Conservation (phyloP, 495 filamentous ascomycete genomes). For the Thozetella sp. region DNA sequence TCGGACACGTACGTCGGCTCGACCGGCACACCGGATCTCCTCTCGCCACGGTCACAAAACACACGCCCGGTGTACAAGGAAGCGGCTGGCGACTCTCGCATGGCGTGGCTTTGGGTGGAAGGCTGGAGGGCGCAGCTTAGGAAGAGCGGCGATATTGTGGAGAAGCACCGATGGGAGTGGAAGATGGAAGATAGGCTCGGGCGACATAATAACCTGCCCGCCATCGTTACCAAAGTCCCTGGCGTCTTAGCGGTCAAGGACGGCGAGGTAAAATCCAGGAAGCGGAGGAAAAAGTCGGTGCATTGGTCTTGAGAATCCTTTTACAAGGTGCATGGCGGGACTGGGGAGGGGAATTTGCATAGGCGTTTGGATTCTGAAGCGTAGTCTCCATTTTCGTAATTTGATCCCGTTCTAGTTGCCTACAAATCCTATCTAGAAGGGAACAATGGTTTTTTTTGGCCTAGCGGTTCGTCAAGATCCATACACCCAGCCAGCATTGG, state of each 20-base stretch:
- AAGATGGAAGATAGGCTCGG: not conserved
- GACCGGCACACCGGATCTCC: not conserved
- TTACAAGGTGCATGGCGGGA: not conserved
- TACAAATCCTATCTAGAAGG: too few species aligned
- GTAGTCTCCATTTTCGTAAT: not conserved
- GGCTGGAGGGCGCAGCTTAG: slow-evolving; percentile 5
- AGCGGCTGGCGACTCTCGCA: slow-evolving; percentile 3
- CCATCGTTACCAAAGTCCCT: slow-evolving; percentile 6
- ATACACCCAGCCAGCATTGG: too few species aligned
- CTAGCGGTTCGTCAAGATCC: too few species aligned
- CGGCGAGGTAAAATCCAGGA: not conserved
- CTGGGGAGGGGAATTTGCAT: not conserved
- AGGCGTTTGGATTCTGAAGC: not conserved
- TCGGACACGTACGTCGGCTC: not conserved
- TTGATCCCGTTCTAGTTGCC: too few species aligned
- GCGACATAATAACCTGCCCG: not conserved
- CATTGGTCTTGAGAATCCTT: slow-evolving; percentile 2
- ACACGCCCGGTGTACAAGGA: not conserved
- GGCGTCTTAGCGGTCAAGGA: not conserved
- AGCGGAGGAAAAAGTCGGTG: slow-evolving; percentile 4
- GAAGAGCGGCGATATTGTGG: slow-evolving; percentile 1
- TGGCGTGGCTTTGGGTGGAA: slow-evolving; percentile 8
- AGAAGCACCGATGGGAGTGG: slow-evolving; percentile 2
- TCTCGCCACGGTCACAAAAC: not conserved
- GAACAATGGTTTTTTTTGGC: too few species aligned